Percentiles rank a stretch among this genome's conserved stretches.
Conservation (phyloP, 2,329 filamentous ascomycete species). For the Aspergillus tamarii region DNA sequence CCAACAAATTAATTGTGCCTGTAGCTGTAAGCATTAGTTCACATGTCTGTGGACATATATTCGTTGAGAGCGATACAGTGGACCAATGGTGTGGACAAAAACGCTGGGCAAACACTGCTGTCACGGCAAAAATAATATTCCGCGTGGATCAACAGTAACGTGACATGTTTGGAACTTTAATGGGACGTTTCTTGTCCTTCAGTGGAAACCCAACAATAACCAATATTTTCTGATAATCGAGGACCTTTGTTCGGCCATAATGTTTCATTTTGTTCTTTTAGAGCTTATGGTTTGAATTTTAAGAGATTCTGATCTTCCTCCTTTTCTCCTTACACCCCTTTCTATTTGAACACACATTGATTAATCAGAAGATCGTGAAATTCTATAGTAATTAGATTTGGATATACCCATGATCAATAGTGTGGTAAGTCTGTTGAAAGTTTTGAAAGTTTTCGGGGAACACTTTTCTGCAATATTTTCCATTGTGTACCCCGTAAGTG, state of each 20-base stretch:
- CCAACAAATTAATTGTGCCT: neutral
- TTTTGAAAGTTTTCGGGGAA: neutral
- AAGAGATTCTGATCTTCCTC: neutral
- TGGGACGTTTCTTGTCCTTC: constrained; percentile 17
- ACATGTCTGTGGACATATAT: neutral
- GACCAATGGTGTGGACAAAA: too few relatives aligned
- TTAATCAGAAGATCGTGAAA: neutral
- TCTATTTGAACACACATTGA: neutral
- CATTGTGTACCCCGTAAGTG: neutral
- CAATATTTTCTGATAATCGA: neutral
- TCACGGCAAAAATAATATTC: constrained; percentile 17
- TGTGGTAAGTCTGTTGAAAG: neutral
- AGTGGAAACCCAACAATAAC: neutral
- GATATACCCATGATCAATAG: neutral
- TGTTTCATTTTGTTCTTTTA: neutral
- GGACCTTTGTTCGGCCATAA: neutral
- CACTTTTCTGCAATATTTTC: neutral
- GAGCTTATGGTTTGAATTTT: neutral
- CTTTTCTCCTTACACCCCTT: neutral
- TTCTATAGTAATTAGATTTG: constrained; percentile 1
- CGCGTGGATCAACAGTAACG: constrained; percentile 19
- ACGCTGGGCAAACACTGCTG: neutral
- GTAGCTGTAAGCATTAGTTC: neutral
- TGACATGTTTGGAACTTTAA: constrained; percentile 23
- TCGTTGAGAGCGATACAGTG: too few relatives aligned